Evolutionary conservation across 1,139 yeast genomes (phyloP), one percentile per base, ranked within the genome.

Genomic region (Taphrina flavorubra): DNA sequence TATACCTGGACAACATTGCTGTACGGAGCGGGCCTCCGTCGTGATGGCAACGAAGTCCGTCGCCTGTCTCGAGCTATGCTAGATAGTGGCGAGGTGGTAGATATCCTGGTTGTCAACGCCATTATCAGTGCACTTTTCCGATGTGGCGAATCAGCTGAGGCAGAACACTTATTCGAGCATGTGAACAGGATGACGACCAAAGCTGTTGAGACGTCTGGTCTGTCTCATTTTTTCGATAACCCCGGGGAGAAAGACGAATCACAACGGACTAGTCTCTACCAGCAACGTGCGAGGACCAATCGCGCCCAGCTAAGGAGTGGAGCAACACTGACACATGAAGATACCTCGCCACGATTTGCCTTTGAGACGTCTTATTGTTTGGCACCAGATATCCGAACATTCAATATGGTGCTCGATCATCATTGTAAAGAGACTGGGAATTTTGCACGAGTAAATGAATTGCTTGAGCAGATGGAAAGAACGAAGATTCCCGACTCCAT

Each of bases 401-500:
- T 58, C 46, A 57, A 59, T 36, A 42, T 65, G 36, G 44, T 65
- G 20, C 55, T 65, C 16, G 46, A 20, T 40, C 53, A 65, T 31
- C 64, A 65, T 36, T 65, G 68, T 25, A 37, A n/a, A 31, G 14
- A 11, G 34, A 65, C 68, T 10, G 68, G 68, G 20, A 63, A 65
- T 37, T 58, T 47, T 25, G 36, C 31, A 10, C 46, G 59, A 2
- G 68, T 58, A 16, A 18, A 14, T 14, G 55, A 25, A 31, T 18
- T 65, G 10, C 51, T 65, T 16, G 59, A 65, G 8, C 57, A 36
- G 16, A 57, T 57, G 51, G 55, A 65, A 25, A 13, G 34, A 16
- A 20, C 44, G 36, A 42, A 44, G 39, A 63, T 63, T 1, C 67
- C 67, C 6, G 61, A 63, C n/a, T 56, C 59, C 13, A 40, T 34